These are phyloP conservation scores for Ceriops tagal DNA, from an alignment of 345 rosid genomes.

Conservation along the genomic window DNA sequence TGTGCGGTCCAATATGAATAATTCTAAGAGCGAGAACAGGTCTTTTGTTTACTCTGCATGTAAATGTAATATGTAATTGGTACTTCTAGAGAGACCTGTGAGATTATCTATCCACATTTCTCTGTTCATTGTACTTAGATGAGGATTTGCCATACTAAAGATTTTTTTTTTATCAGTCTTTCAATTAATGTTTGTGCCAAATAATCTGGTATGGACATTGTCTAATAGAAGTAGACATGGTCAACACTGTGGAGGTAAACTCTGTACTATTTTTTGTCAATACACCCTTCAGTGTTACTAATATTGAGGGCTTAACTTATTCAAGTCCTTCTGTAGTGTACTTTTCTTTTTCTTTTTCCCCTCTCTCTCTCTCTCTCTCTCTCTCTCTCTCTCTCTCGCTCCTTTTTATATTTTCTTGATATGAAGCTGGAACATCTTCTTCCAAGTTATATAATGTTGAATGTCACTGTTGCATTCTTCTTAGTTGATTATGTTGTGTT, in stretches of 20 bases:
- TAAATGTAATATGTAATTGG: conserved; percentile 70
- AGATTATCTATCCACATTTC: conserved; percentile 25
- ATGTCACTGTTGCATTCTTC: conserved; percentile 20
- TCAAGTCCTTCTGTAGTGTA: conserved; percentile 17
- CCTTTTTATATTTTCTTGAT: conserved; percentile 14
- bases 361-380: background rate
- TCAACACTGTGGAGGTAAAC: conserved; percentile 45
- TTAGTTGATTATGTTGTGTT: conserved; percentile 42
- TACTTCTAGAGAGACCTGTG: conserved; percentile 41
- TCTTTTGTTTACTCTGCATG: conserved; percentile 86
- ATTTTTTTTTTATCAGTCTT: conserved; percentile 29
- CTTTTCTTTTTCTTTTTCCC: conserved; percentile 9
- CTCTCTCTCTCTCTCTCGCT: background rate
- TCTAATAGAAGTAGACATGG: conserved; percentile 40
- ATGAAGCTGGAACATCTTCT: conserved; percentile 25
- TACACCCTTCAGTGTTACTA: conserved; percentile 25
- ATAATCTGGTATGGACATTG: conserved; percentile 31
- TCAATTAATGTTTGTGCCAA: conserved; percentile 30
- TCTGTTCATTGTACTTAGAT: conserved; percentile 48
- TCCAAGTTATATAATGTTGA: conserved; percentile 17
- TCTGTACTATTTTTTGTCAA: conserved; percentile 32
- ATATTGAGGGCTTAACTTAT: conserved; percentile 16
- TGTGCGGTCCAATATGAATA: conserved; percentile 72
- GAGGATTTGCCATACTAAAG: conserved; percentile 23
- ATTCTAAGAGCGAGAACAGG: conserved; percentile 97